Evolutionary conservation across 2,329 filamentous ascomycete genomes (phyloP).

Genomic region (Ceratocystis alfenasii): DNA sequence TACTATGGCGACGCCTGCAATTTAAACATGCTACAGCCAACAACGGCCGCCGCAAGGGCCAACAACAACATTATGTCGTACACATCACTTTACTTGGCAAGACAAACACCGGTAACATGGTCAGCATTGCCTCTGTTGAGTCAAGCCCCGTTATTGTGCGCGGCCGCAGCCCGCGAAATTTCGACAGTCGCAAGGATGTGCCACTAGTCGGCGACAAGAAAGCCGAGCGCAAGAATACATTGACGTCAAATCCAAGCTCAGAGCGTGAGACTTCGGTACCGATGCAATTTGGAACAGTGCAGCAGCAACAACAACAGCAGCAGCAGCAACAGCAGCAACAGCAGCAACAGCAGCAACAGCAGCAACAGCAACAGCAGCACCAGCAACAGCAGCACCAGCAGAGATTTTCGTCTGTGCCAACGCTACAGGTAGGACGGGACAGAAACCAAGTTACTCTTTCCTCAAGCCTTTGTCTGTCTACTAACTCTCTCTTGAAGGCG

Average conservation of each 20-base stretch:
- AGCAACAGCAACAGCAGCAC: not conserved
- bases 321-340: not conserved
- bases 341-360: not conserved
- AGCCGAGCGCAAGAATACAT: conserved; percentile 35
- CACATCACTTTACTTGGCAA: conserved; percentile 73
- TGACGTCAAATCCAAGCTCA: conserved; percentile 24
- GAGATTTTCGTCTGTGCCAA: conserved; percentile 18
- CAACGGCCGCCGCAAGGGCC: conserved; percentile 82
- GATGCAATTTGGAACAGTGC: conserved; percentile 23
- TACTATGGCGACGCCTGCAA: conserved; percentile 88
- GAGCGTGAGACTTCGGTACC: conserved; percentile 19
- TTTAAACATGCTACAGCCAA: conserved; percentile 96
- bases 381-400: not conserved
- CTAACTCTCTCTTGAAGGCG: not conserved
- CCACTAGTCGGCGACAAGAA: conserved; percentile 51
- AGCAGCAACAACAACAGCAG: not conserved
- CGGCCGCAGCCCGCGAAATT: conserved; percentile 84
- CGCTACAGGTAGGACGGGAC: not conserved
- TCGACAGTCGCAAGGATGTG: conserved; percentile 79
- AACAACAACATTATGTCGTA: conserved; percentile 91
- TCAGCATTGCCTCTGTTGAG: conserved; percentile 70
- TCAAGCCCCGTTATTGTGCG: conserved; percentile 93
- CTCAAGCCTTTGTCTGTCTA: not conserved
- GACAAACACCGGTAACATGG: conserved; percentile 52
- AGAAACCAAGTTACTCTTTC: not conserved